phyloP scores from a whole-genome alignment of 2,329 filamentous ascomycete genomes.

The Alternaria metachromatica region DNA sequence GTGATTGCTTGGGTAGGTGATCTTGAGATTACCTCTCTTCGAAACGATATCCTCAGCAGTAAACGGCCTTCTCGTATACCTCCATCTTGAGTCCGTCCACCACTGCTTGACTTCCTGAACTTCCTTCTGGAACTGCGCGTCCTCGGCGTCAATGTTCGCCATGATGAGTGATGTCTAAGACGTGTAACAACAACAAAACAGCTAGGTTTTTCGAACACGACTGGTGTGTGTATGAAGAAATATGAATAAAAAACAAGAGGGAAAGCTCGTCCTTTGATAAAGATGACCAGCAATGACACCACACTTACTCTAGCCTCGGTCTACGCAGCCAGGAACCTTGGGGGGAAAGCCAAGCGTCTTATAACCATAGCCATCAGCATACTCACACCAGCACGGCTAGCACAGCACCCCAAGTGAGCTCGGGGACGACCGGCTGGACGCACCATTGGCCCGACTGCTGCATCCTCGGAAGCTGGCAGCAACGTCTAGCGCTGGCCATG shows the following conservation, averaged over 20 bases:
- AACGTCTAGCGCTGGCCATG: constrained; percentile 6
- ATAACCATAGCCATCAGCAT: constrained; percentile 32
- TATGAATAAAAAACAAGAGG: not conserved
- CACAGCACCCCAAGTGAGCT: constrained; percentile 20
- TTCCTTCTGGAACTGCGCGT: constrained; percentile 78
- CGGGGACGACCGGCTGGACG: constrained; percentile 42
- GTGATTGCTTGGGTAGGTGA: constrained; percentile 88
- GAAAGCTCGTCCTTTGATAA: constrained; percentile 6
- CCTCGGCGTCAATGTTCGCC: constrained; percentile 65
- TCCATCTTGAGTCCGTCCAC: constrained; percentile 94
- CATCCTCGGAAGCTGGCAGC: constrained; percentile 36
- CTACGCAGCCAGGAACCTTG: constrained; percentile 7
- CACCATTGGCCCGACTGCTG: constrained; percentile 45
- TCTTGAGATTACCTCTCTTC: constrained; percentile 89
- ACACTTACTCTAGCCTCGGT: constrained; percentile 28
- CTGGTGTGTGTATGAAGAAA: not conserved
- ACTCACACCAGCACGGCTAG: constrained; percentile 12
- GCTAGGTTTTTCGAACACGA: not conserved
- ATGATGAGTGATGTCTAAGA: constrained; percentile 12
- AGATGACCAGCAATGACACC: constrained; percentile 32
- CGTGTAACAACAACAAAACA: not conserved
- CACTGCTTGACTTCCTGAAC: constrained; percentile 89
- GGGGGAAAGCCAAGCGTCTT: constrained; percentile 38
- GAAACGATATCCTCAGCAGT: constrained; percentile 96
- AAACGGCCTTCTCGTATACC: constrained; percentile 88